phyloP scores from a whole-genome alignment of 148 eudicot species.

The Silene latifolia region DNA sequence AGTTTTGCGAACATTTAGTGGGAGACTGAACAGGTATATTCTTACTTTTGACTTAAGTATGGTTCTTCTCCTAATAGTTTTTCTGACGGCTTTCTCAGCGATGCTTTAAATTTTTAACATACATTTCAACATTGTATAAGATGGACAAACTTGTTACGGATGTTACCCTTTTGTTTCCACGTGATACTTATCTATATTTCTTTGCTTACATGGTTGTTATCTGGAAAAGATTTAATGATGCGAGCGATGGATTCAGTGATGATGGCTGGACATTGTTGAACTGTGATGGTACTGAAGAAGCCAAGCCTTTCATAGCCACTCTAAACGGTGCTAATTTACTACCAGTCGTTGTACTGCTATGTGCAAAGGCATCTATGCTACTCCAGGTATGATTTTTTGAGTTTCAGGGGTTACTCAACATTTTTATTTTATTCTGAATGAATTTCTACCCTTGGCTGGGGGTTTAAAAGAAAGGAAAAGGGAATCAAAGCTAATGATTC shows the following conservation, averaged over 20 bases:
- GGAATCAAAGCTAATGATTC: too few species aligned
- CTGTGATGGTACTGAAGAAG: conserved; percentile 77
- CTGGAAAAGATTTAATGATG: conserved; percentile 97
- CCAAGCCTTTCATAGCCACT: conserved; percentile 46
- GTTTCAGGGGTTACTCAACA: too few species aligned
- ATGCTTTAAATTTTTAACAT: neutral
- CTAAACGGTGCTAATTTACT: conserved; percentile 40
- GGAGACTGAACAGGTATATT: too few species aligned
- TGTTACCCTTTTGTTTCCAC: conserved; percentile 3
- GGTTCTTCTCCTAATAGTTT: neutral
- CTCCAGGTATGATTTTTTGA: conserved; percentile 53
- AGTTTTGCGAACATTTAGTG: too few species aligned
- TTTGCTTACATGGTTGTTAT: conserved; percentile 11
- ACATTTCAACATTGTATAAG: neutral
- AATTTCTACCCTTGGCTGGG: too few species aligned
- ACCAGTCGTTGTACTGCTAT: conserved; percentile 61
- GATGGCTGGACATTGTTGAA: conserved; percentile 87
- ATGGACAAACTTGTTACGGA: neutral
- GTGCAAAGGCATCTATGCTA: conserved; percentile 97
- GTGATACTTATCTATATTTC: neutral
- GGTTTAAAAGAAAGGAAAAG: too few species aligned
- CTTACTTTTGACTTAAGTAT: neutral
- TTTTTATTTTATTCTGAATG: too few species aligned
- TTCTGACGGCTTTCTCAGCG: neutral
- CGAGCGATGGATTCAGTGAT: conserved; percentile 79